Base-by-base conservation (phyloP, 2,329 filamentous ascomycete species). In the Cadophora sp. region DNA sequence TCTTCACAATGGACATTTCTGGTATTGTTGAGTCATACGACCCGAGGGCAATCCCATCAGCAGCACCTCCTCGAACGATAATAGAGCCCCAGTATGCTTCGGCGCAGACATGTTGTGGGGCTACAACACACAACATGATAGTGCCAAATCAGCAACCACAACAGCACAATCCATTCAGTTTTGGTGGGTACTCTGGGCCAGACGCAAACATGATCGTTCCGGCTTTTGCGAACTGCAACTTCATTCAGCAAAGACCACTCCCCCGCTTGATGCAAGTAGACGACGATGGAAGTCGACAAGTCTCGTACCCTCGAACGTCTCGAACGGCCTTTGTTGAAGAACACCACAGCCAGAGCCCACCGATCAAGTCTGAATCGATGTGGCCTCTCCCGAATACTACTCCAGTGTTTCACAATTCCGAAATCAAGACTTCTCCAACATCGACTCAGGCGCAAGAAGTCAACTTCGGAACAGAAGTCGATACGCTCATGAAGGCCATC, bases 401-500 rank as follows among this genome's bases (percentile, higher is more conserved):
- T 40, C 59, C 72, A 19, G 64, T 46, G 26, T 70, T 68, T 22
- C 63, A 59, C 31, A 48, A 69, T 8, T 66, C 70, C 4, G 72
- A 56, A 26, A 67, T 55, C 53, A 72, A 72, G 53, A 66, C 56
- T 7, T 22, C 63, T 14, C 64, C 68, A 11, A 59, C 55, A 40
- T 67, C 64, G 24, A 63, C 68, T 0, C 40, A 68, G 14, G 55
- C 64, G 12, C 50, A 64, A 24, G 82, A 86, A n/a, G 81, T 88
- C 48, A 85, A 87, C 69, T 95, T 94, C 77, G 86, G 87, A n/a
- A 97, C 94, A 0, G 88, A 93, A 68, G 89, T 97, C 46, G 94
- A 97, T 77, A 90, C 89, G 51, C 81, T 98, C 51, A 97, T 97
- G 93, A 93, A 91, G 79, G 88, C 91, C 0, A 95, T 97, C 56